Percentiles rank a stretch among this genome's conserved stretches.
Conservation (phyloP, 768 basidiomycete genomes). For the Mycena venus region DNA sequence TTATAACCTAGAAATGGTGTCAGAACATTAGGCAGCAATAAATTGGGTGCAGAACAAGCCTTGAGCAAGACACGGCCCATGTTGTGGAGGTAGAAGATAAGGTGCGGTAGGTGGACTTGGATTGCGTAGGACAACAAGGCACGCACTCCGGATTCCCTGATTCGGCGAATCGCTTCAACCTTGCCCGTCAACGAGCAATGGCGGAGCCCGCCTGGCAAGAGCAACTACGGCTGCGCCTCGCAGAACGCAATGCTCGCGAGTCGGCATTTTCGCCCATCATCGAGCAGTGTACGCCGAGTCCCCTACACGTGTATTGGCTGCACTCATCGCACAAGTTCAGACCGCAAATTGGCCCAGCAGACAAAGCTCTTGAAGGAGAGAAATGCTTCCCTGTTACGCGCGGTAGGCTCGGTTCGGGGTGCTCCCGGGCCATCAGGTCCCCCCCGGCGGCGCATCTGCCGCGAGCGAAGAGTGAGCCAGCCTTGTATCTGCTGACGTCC, state of each 20-base stretch:
- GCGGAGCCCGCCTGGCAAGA: constrained; percentile 91
- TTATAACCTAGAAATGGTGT: constrained; percentile 82
- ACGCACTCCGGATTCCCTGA: background rate
- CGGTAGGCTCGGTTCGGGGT: constrained; percentile 79
- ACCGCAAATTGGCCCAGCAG: constrained; percentile 92
- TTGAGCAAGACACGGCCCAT: constrained; percentile 93
- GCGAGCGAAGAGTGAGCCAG: constrained; percentile 78
- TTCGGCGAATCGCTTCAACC: constrained; percentile 1
- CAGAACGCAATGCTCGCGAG: constrained; percentile 87
- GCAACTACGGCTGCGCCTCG: constrained; percentile 80
- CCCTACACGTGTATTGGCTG: constrained; percentile 29
- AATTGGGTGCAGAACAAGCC: constrained; percentile 53
- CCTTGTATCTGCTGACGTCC: constrained; percentile 17
- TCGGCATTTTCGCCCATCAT: constrained; percentile 87
- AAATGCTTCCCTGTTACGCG: constrained; percentile 89
- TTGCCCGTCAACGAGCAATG: constrained; percentile 55
- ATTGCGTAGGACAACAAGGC: constrained; percentile 13
- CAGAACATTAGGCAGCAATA: background rate
- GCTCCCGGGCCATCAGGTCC: constrained; percentile 69
- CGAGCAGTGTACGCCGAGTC: constrained; percentile 83
- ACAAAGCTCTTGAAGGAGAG: constrained; percentile 93
- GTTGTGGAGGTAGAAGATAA: constrained; percentile 37
- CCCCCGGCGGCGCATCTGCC: constrained; percentile 67
- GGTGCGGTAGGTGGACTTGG: constrained; percentile 27
- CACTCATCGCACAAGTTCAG: constrained; percentile 55